These are phyloP conservation scores for Boletus subparvulus DNA, from an alignment of 768 basidiomycete species.

Conservation along the genomic window DNA sequence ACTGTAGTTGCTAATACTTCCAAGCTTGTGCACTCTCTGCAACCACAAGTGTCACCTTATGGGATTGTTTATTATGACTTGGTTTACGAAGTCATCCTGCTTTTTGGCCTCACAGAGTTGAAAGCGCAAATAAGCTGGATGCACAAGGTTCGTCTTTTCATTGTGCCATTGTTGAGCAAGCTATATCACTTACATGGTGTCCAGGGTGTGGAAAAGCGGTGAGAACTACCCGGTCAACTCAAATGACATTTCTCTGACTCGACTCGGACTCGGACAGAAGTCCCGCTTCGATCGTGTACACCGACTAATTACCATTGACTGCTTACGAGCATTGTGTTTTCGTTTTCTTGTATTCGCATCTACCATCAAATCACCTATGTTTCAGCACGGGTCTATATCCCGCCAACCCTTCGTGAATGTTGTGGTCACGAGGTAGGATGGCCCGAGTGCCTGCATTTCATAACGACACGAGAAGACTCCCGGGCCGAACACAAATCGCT, in stretches of 20 bases:
- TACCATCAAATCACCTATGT: not conserved
- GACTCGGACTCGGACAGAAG: not conserved
- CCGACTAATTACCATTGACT: not conserved
- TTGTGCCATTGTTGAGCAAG: not conserved
- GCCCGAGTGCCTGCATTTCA: not conserved
- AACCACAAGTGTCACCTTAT: not conserved
- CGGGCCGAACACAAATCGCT: not conserved
- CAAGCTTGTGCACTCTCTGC: not conserved
- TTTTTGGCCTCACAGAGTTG: conserved; percentile 36
- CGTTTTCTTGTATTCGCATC: not conserved
- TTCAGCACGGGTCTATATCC: not conserved
- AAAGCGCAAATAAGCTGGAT: conserved; percentile 34
- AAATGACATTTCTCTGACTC: not conserved
- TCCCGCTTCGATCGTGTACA: not conserved
- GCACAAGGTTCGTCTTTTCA: conserved; percentile 18
- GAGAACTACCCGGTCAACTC: not conserved
- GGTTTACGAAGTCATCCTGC: conserved; percentile 35
- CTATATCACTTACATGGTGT: not conserved
- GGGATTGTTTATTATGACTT: conserved; percentile 13
- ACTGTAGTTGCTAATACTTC: not conserved
- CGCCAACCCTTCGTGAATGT: not conserved
- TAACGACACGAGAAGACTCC: not conserved
- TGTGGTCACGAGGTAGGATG: not conserved
- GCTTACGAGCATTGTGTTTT: not conserved
- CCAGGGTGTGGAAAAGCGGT: conserved; percentile 13